Percentiles rank a stretch among this genome's conserved stretches.
phyloP scores from a whole-genome alignment of 306 rosid genomes.

The Prunus padus region DNA sequence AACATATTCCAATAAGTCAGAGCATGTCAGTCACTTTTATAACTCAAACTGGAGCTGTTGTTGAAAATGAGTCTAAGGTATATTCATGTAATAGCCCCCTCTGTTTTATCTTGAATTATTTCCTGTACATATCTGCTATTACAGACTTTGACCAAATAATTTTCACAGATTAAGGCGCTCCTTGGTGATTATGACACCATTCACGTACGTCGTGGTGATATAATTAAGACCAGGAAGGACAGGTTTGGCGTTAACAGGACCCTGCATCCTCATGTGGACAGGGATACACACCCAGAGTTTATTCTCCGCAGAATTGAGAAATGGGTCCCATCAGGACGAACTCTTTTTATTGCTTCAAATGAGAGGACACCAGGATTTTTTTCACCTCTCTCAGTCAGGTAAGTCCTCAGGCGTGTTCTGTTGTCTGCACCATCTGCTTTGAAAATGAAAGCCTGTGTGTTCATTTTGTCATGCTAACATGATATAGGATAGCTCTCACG shows the following conservation, averaged over 20 bases:
- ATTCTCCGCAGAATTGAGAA: slow-evolving; percentile 70
- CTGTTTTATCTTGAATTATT: neutral
- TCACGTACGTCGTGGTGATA: slow-evolving; percentile 99
- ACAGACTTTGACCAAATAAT: slow-evolving; percentile 22
- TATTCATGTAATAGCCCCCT: neutral
- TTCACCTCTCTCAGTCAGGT: slow-evolving; percentile 83
- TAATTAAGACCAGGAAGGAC: slow-evolving; percentile 87
- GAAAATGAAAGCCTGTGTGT: neutral
- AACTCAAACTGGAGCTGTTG: neutral
- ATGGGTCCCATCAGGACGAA: slow-evolving; percentile 87
- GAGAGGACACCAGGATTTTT: slow-evolving; percentile 89
- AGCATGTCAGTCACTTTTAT: neutral
- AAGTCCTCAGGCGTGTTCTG: slow-evolving; percentile 22
- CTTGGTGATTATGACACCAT: slow-evolving; percentile 80
- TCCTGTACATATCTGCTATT: neutral
- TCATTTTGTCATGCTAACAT: neutral
- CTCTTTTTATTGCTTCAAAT: slow-evolving; percentile 87
- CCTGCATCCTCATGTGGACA: slow-evolving; percentile 89
- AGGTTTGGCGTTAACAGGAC: slow-evolving; percentile 72
- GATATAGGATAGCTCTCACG: neutral
- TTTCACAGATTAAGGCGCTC: slow-evolving; percentile 46
- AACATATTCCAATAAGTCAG: neutral
- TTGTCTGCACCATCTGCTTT: slow-evolving; percentile 2
- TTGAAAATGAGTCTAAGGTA: neutral
- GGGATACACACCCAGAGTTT: slow-evolving; percentile 88